Conservation (phyloP, 176 grass and related monocot genomes). For the Avena insularis region DNA sequence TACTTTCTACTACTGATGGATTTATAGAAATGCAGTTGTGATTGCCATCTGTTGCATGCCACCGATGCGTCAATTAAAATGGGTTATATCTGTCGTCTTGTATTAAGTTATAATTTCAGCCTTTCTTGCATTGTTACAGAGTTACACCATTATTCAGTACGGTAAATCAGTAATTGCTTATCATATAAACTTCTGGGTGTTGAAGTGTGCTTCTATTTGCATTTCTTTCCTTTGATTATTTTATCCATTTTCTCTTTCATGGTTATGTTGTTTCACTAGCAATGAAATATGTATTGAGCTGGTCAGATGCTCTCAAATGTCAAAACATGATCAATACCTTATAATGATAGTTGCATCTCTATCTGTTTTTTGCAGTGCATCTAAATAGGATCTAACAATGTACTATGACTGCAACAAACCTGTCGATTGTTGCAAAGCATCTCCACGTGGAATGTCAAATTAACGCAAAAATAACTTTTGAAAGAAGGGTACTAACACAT, state of each 20-base stretch:
- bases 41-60: neutral
- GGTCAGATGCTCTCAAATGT: neutral
- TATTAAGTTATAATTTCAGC: slow-evolving; percentile 5
- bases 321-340: neutral
- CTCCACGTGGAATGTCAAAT: neutral
- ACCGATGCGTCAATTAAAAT: slow-evolving; percentile 6
- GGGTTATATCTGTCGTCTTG: neutral
- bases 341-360: neutral
- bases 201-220: slow-evolving; percentile 6
- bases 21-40: neutral
- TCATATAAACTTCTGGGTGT: neutral
- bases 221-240: neutral
- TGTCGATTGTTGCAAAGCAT: neutral
- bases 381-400: neutral
- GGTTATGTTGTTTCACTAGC: slow-evolving; percentile 14
- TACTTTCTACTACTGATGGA: neutral
- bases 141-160: neutral
- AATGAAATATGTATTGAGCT: neutral
- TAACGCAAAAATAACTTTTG: slow-evolving; percentile 1
- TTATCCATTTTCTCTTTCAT: neutral
- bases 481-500: neutral
- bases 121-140: neutral
- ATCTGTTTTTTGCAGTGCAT: neutral
- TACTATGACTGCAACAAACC: neutral
- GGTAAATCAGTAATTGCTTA: neutral